Percentiles rank a stretch among this genome's conserved stretches.
These are phyloP conservation scores for Phytophthora fragariae DNA, from an alignment of 352 stramenopile genomes.

Conservation along the genomic window DNA sequence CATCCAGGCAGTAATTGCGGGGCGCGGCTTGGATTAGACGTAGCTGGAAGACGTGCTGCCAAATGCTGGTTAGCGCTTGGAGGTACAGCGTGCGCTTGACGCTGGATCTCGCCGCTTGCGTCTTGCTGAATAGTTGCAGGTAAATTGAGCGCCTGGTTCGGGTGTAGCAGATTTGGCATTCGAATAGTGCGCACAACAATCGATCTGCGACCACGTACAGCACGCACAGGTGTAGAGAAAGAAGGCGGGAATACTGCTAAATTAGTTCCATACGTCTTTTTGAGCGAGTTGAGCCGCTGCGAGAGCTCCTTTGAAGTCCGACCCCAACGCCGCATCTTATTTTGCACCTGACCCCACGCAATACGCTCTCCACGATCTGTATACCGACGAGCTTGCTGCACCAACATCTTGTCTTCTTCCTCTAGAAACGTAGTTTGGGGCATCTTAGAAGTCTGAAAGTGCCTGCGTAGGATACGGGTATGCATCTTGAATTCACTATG, in stretches of 20 bases:
- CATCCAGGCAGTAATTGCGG: background rate
- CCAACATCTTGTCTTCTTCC: background rate
- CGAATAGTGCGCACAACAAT: background rate
- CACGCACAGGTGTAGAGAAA: background rate
- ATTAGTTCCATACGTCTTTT: background rate
- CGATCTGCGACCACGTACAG: background rate
- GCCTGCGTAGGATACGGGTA: background rate
- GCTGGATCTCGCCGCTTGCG: background rate
- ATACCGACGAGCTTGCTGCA: background rate
- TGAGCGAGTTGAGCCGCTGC: background rate
- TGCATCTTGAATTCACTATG: background rate
- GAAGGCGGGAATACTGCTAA: background rate
- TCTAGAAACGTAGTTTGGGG: background rate
- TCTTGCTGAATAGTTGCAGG: background rate
- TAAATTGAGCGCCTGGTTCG: background rate
- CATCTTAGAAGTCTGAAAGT: background rate
- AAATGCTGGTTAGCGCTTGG: background rate
- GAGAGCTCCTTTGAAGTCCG: background rate
- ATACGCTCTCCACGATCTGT: background rate
- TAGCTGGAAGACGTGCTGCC: background rate
- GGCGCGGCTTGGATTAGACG: background rate
- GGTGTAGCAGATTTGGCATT: background rate
- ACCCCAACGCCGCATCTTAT: background rate
- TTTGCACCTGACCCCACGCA: background rate
- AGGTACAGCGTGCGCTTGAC: background rate